A percentile compares a stretch with the other conserved stretches of the same genome.
Conservation (phyloP, 2,329 filamentous ascomycete genomes). For the Trichoderma sp. region DNA sequence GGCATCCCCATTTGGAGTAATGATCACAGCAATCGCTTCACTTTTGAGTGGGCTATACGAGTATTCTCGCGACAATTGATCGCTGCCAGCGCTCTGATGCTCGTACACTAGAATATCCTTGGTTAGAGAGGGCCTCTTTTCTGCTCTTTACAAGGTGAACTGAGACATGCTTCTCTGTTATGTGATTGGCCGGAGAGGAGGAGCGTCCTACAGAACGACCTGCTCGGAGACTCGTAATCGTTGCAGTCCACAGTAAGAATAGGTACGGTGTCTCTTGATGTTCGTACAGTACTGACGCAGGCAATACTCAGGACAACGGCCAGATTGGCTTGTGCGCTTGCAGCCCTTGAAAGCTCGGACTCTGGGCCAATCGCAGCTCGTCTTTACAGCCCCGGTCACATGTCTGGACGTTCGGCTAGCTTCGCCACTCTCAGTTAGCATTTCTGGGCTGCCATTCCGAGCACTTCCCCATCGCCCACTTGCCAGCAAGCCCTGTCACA, state of each 20-base stretch:
- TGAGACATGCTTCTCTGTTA: constrained; percentile 9
- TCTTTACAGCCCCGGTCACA: constrained; percentile 18
- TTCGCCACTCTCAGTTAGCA: constrained; percentile 21
- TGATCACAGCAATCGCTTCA: not conserved
- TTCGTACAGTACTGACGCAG: not conserved
- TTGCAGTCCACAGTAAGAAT: not conserved
- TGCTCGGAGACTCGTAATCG: not conserved
- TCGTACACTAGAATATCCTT: constrained; percentile 12
- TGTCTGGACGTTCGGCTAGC: constrained; percentile 24
- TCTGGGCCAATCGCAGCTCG: constrained; percentile 10
- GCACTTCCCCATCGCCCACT: constrained; percentile 13
- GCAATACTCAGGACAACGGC: constrained; percentile 18
- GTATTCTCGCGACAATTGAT: not conserved
- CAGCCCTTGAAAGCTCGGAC: not conserved
- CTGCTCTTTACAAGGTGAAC: not conserved
- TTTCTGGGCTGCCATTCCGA: constrained; percentile 5
- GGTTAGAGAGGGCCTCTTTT: not conserved
- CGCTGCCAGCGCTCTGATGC: not conserved
- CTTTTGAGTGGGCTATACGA: not conserved
- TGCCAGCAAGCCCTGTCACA: not conserved
- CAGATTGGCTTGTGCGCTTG: constrained; percentile 14
- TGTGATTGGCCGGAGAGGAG: constrained; percentile 9
- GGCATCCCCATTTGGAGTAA: constrained; percentile 11
- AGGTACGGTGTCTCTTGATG: too few species aligned
- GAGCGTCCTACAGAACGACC: not conserved